Base-by-base conservation (phyloP, 2,329 filamentous ascomycete species). In the Alternaria brassicae region DNA sequence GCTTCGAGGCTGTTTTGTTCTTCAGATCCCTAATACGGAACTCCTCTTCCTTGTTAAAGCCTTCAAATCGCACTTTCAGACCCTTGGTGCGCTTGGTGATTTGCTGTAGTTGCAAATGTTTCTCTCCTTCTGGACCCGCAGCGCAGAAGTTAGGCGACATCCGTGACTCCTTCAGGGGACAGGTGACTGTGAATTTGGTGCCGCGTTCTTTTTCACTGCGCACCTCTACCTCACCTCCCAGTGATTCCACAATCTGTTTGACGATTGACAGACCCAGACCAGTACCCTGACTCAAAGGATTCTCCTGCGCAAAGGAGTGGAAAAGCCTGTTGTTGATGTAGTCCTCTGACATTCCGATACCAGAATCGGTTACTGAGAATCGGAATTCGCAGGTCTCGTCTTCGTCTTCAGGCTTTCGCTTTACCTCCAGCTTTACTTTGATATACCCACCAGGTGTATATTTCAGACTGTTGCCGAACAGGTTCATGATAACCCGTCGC, bases 301-400 rank as follows among this genome's bases (percentile, higher is more conserved):
- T 76, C 44, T 79, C 77, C 55, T 79, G 77, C 2, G 76, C 74
- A 48, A 79, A 79, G 2, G 77, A 78, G 36, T 75, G 74, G 59
- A 76, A 79, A 0, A 79, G 62, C 41, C 73, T 69, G 36, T 72
- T 71, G 56, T 75, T 70, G 39, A 79, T 67, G 49, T 78, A 79
- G 34, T 79, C 74, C 37, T 76, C 69, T 1, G 75, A 78, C 74
- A 79, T 79, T 3, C 77, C 77, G 25, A 77, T 77, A n/a, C 77
- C 77, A 15, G 76, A 77, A 32, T 79, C 77, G 15, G 70, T 71
- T 6, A 78, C 72, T 2, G 72, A 75, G 25, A 78, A 69, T 8
- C 69, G 63, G 47, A 75, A 65, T 25, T 77, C 72, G 27, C 69
- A 66, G 34, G 62, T 61, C 6, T 74, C 71, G 17, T 77, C 72